Conservation (phyloP, 352 stramenopile species). For the Globisporangium cylindrosporum region DNA sequence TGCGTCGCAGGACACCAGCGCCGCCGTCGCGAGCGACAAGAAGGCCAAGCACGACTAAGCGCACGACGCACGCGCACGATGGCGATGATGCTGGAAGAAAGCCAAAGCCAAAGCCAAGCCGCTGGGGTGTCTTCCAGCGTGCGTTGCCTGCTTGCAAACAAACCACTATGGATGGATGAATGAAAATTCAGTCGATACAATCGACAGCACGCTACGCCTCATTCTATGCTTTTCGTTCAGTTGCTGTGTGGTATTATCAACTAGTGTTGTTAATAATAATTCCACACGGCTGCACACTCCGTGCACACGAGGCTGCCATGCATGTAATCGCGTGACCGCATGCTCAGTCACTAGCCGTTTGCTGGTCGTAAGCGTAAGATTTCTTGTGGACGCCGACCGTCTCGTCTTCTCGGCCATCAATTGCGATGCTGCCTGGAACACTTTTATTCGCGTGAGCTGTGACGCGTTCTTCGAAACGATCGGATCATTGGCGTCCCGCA, state of each 20-base stretch:
- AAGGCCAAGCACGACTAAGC: slow-evolving; percentile 64
- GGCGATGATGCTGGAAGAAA: neutral
- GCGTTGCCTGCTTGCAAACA: too few species aligned
- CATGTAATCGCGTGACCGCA: too few species aligned
- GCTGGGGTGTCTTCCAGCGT: too few species aligned
- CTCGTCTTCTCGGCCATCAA: neutral
- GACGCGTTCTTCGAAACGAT: neutral
- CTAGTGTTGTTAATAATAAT: too few species aligned
- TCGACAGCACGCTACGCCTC: too few species aligned
- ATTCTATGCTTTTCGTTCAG: neutral
- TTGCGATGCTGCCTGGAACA: neutral
- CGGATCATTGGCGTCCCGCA: neutral
- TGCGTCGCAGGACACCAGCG: slow-evolving; percentile 28
- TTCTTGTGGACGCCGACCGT: neutral
- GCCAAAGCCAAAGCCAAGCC: neutral
- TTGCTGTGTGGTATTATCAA: too few species aligned
- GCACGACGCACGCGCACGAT: neutral
- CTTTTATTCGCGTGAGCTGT: neutral
- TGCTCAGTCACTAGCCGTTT: too few species aligned
- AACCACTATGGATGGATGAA: too few species aligned
- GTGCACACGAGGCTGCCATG: too few species aligned
- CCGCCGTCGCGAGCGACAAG: slow-evolving; percentile 19
- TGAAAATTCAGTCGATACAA: too few species aligned
- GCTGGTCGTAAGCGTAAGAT: too few species aligned
- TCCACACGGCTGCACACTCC: too few species aligned